Evolutionary conservation across 2,329 filamentous ascomycete genomes (phyloP), one percentile per base, ranked within the genome.

Genomic region (Fusarium caatingaense): DNA sequence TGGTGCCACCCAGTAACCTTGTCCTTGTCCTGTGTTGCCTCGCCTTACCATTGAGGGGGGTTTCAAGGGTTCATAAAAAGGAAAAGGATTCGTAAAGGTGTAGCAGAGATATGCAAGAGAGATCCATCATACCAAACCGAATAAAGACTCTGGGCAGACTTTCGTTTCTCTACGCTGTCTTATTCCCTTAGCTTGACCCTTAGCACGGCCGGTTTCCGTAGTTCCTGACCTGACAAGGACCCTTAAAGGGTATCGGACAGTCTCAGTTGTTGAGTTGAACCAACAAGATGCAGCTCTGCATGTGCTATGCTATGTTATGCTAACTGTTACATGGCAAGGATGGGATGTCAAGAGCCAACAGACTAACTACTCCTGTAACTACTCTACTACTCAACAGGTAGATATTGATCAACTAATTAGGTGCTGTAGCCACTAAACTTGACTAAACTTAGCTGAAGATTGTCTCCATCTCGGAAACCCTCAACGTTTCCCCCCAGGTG

Each of bases 251-350:
- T 37, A n/a, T 37, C 18, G 18, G 18, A 23, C 54, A 54, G 55
- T 53, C 56, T 45, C 37, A 57, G 30, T 50, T 27, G 34, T n/a
- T 25, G 41, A 25, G 9, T 44, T 6, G 23, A 25, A 45, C 56
- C 50, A 49, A 53, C 56, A 47, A 48, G 58, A 66, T 66, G 48
- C 46, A 42, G 42, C 44, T 56, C 55, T 32, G 57, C 56, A 56
- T 23, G 20, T 68, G 51, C 40, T 60, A 40, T 57, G 48, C 51
- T 37, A 37, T 37, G 34, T 37, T 37, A 37, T 37, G 34, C 34
- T 37, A 50, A 40, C 49, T 25, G 41, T 44, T 44, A 25, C 41
- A 40, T 28, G 44, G 30, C 48, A 42, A 28, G 23, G 21, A 47
- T 30, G 16, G 4, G 11, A 44, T 16, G 15, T 23, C 15, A 44